Evolutionary conservation across 2,329 filamentous ascomycete genomes (phyloP).

Genomic region (Colletotrichum sansevieriae): DNA sequence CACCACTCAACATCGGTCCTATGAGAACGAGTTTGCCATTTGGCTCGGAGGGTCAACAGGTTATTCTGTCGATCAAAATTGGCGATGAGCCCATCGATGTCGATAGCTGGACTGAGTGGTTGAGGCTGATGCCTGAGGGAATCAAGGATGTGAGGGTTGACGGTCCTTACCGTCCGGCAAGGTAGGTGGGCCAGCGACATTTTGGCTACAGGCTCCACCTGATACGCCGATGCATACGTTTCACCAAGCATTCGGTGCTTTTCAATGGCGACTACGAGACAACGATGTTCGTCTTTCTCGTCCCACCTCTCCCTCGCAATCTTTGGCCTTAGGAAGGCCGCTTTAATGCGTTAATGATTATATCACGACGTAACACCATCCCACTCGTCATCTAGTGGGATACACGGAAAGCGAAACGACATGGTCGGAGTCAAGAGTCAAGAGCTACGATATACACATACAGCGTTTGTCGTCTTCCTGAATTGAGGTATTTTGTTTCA

Average conservation of each 20-base stretch:
- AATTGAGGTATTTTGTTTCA: conserved; percentile 5
- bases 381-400: neutral
- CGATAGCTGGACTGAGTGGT: conserved; percentile 70
- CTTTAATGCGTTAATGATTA: conserved; percentile 22
- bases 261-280: too few species aligned
- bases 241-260: neutral
- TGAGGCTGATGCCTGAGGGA: conserved; percentile 69
- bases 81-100: conserved; percentile 64
- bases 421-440: neutral
- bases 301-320: neutral
- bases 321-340: neutral
- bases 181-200: conserved; percentile 36
- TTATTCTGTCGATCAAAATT: conserved; percentile 65
- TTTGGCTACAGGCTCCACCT: too few species aligned
- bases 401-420: neutral
- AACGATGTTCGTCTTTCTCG: neutral
- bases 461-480: neutral
- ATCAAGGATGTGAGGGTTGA: conserved; percentile 69
- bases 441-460: neutral
- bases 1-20: conserved; percentile 59
- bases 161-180: conserved; percentile 60
- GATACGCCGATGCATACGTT: conserved; percentile 31
- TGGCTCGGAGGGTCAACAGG: conserved; percentile 60
- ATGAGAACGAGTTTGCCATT: conserved; percentile 55
- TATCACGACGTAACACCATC: conserved; percentile 11